These are phyloP conservation scores for Penicillium sp. DNA, from an alignment of 2,329 filamentous ascomycete genomes.

Conservation along the genomic window DNA sequence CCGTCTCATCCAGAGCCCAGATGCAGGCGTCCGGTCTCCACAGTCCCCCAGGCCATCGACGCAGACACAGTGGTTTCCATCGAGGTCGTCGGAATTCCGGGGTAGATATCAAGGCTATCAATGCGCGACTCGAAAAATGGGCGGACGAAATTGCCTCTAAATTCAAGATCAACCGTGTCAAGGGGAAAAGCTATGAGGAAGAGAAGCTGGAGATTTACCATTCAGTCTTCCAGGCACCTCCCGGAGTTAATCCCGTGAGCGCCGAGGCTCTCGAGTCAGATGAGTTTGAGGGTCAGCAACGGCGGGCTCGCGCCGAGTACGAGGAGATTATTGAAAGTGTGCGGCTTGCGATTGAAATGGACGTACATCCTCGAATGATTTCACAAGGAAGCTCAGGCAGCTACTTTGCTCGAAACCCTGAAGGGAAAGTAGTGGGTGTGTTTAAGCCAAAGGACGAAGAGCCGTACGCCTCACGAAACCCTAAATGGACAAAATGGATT, in stretches of 20 bases:
- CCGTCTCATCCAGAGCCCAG: slow-evolving; percentile 54
- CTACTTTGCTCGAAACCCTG: slow-evolving; percentile 89
- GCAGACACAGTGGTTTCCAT: slow-evolving; percentile 48
- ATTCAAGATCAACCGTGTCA: slow-evolving; percentile 82
- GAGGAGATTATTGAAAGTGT: slow-evolving; percentile 88
- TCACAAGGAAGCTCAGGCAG: slow-evolving; percentile 95
- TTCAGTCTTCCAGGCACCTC: slow-evolving; percentile 91
- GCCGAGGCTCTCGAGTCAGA: slow-evolving; percentile 66
- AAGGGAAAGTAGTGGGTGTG: slow-evolving; percentile 92
- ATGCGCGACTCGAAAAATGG: slow-evolving; percentile 91
- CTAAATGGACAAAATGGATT: slow-evolving; percentile 99
- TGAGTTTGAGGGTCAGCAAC: slow-evolving; percentile 54
- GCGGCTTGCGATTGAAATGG: slow-evolving; percentile 81
- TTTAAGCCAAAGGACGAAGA: slow-evolving; percentile 99
- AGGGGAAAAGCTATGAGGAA: slow-evolving; percentile 71
- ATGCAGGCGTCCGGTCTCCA: slow-evolving; percentile 45
- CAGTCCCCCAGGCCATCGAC: slow-evolving; percentile 41
- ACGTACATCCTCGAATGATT: slow-evolving; percentile 92
- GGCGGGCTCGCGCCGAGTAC: slow-evolving; percentile 76
- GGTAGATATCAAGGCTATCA: slow-evolving; percentile 97
- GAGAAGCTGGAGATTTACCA: slow-evolving; percentile 93
- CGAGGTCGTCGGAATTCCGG: slow-evolving; percentile 72
- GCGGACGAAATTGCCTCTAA: slow-evolving; percentile 96
- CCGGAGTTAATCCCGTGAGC: slow-evolving; percentile 77
- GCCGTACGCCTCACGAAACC: slow-evolving; percentile 92